Evolutionary conservation across 2,329 filamentous ascomycete genomes (phyloP), one percentile per base, ranked within the genome.

Genomic region (Penicillium brasilianum): DNA sequence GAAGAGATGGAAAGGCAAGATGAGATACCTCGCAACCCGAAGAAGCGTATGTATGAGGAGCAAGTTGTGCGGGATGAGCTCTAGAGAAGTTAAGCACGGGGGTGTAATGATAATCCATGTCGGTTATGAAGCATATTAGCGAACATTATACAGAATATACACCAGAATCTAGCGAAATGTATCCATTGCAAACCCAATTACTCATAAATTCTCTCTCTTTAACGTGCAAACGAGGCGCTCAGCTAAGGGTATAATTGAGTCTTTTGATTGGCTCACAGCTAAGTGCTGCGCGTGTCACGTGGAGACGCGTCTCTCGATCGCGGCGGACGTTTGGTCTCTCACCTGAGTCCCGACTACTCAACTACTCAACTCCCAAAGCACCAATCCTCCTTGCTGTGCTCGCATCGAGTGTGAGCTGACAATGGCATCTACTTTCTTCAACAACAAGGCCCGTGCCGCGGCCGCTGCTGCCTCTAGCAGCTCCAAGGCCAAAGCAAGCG

Each of bases 341-440:
- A 36, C 41, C 30, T 55, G 7, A 59, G 34, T 57, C 59, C 54
- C 54, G 53, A 50, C 62, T 56, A 53, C 55, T 51, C 51, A 59
- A 62, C 34, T 32, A 32, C 48, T 64, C 52, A 48, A 55, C 52
- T 16, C 43, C 46, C 30, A 51, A 58, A 55, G 39, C 50, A 46
- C 25, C 37, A 46, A 48, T 57, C 28, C 20, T 28, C 48, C 41
- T 48, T 36, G 44, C 36, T 18, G 13, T 48, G 5, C 28, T 49
- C 13, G 49, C 20, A 14, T 34, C 25, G n/a, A 20, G 32, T 5
- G 37, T n/a, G 50, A 20, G 22, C 20, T 30, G 50, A 55, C 28
- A 11, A 80, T 80, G 78, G 76, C 97, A 90, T 88, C 92, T 53
- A 93, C 87, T 75, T 99, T 99, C 79, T 99, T 99, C 80, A 94